A percentile compares a stretch with the other conserved stretches of the same genome.
Conservation (phyloP, 1,284 basidiomycete genomes). For the Cystobasidiaceae sp. region DNA sequence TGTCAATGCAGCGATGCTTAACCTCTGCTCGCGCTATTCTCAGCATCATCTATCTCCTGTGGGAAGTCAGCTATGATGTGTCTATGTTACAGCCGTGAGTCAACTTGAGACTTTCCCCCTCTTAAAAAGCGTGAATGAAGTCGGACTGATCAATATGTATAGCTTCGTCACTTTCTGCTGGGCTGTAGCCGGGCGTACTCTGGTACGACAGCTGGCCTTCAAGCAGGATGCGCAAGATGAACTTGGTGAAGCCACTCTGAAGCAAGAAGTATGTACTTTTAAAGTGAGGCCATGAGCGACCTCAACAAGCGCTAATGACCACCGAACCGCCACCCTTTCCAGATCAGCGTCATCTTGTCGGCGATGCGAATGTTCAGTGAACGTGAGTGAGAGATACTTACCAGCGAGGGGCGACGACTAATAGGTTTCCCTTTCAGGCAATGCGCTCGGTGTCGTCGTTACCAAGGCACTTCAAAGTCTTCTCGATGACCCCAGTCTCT, state of each 20-base stretch:
- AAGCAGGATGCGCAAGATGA: slow-evolving; percentile 27
- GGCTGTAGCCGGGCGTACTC: slow-evolving; percentile 39
- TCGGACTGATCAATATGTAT: no score
- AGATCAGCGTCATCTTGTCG: slow-evolving; percentile 36
- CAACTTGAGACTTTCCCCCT: no score
- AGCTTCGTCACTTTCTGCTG: slow-evolving; percentile 32
- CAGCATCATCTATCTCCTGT: slow-evolving; percentile 32
- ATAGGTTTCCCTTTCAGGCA: neutral
- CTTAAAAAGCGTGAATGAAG: no score
- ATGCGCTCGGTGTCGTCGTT: slow-evolving; percentile 10
- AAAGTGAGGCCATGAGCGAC: neutral
- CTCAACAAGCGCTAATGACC: no score
- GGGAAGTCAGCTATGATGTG: slow-evolving; percentile 37
- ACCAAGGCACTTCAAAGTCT: slow-evolving; percentile 28
- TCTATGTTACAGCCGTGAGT: slow-evolving; percentile 36
- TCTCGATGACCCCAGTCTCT: slow-evolving; percentile 26
- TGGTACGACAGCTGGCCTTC: slow-evolving; percentile 37
- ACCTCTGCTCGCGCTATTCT: slow-evolving; percentile 35
- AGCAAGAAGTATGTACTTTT: slow-evolving; percentile 27
- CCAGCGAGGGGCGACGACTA: neutral
- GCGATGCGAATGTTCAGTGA: slow-evolving; percentile 31
- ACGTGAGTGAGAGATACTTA: slow-evolving; percentile 5
- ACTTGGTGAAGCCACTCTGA: slow-evolving; percentile 17
- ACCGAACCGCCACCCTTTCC: no score
- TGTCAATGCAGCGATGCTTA: slow-evolving; percentile 32